A percentile compares a stretch with the other conserved stretches of the same genome.
Evolutionary conservation across 805 yeast species (phyloP).

Genomic region (Suhomyces kilbournensis): DNA sequence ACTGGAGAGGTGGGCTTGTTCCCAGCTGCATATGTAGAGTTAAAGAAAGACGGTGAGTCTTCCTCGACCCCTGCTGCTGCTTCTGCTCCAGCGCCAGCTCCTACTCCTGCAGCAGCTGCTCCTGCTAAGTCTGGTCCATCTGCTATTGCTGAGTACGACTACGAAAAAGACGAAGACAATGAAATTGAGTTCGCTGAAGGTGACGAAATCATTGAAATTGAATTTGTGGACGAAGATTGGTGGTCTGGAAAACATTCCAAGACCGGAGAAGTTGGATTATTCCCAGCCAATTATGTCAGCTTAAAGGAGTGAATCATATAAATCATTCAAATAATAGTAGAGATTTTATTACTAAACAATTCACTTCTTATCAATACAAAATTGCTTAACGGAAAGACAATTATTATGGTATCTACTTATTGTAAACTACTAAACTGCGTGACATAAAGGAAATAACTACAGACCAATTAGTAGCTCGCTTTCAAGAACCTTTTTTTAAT

Average conservation of each 20-base stretch:
- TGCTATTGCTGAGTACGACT: slow-evolving; percentile 71
- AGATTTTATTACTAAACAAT: neutral
- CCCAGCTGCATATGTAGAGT: slow-evolving; percentile 52
- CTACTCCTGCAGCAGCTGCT: slow-evolving; percentile 15
- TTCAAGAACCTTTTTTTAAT: too few species aligned
- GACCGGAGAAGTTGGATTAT: slow-evolving; percentile 75
- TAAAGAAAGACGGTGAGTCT: slow-evolving; percentile 16
- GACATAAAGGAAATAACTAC: too few species aligned
- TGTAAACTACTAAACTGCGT: too few species aligned
- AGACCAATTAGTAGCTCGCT: too few species aligned
- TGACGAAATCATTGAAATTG: slow-evolving; percentile 76
- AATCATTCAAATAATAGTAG: neutral
- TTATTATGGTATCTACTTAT: too few species aligned
- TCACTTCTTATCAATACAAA: too few species aligned
- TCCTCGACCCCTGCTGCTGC: slow-evolving; percentile 7
- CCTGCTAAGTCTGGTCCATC: slow-evolving; percentile 18
- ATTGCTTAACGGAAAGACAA: too few species aligned
- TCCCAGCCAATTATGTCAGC: slow-evolving; percentile 86
- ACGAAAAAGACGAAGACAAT: slow-evolving; percentile 90
- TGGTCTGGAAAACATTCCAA: slow-evolving; percentile 78
- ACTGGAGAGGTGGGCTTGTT: slow-evolving; percentile 53
- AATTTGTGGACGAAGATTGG: slow-evolving; percentile 94
- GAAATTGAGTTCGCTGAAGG: slow-evolving; percentile 85
- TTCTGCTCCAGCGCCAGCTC: slow-evolving; percentile 13
- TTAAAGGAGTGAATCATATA: slow-evolving; percentile 12